Percentiles rank a stretch among this genome's conserved stretches.
These are phyloP conservation scores for Candida tropicalis DNA, from an alignment of 1,139 yeast species.

Conservation along the genomic window DNA sequence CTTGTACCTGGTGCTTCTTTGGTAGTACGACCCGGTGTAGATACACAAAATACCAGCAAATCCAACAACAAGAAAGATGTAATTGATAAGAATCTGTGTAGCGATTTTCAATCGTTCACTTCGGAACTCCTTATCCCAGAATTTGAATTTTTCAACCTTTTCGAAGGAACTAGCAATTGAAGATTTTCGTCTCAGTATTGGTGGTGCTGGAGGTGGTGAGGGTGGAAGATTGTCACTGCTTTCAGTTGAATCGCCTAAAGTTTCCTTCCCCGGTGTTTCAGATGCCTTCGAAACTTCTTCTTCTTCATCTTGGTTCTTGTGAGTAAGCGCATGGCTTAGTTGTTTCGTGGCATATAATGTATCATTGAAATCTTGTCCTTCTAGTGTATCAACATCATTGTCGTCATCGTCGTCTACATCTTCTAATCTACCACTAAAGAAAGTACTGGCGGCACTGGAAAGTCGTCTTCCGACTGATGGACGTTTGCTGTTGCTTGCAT, in stretches of 20 bases:
- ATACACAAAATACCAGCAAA: slow-evolving; percentile 28
- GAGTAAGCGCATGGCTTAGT: slow-evolving; percentile 9
- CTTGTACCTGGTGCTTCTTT: slow-evolving; percentile 22
- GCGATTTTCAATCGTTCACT: slow-evolving; percentile 23
- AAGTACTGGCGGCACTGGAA: no score
- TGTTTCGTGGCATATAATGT: slow-evolving; percentile 19
- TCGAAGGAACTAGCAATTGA: slow-evolving; percentile 25
- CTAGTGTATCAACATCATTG: slow-evolving; percentile 3
- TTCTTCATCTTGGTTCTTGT: slow-evolving; percentile 13
- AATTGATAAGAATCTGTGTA: slow-evolving; percentile 25
- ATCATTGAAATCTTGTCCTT: slow-evolving; percentile 9
- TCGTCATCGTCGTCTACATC: slow-evolving; percentile 11
- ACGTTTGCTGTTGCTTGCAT: no score
- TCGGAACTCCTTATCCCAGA: slow-evolving; percentile 32
- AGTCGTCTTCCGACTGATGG: no score
- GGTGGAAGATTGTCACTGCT: neutral
- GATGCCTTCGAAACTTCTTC: neutral
- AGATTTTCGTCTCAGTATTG: slow-evolving; percentile 19
- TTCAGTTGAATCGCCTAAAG: neutral
- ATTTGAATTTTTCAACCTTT: slow-evolving; percentile 22
- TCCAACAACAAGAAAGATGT: slow-evolving; percentile 26
- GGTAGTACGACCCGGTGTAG: slow-evolving; percentile 36
- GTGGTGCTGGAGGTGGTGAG: slow-evolving; percentile 3
- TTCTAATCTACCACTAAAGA: slow-evolving; percentile 13
- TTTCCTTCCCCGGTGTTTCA: neutral